Percentiles rank a stretch among this genome's conserved stretches.
phyloP scores from a whole-genome alignment of 2,329 filamentous ascomycete species.

The Phaeosphaeria sp. region DNA sequence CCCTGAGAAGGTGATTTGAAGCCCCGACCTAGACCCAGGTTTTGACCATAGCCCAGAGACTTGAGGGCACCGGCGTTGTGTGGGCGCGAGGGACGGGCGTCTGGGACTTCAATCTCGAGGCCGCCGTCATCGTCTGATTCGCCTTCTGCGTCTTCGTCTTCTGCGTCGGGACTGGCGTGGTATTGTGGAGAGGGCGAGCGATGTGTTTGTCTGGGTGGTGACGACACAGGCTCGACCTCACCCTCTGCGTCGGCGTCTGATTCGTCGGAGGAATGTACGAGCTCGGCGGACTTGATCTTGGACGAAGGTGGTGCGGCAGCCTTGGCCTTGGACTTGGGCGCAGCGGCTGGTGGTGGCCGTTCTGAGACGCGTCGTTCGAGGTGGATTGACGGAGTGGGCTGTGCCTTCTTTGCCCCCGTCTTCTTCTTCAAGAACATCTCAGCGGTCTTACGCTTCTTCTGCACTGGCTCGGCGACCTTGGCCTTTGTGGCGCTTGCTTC shows the following conservation, averaged over 20 bases:
- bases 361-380: constrained; percentile 46
- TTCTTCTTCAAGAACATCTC: constrained; percentile 10
- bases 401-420: constrained; percentile 26
- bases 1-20: constrained; percentile 41
- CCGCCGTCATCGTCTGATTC: constrained; percentile 34
- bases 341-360: constrained; percentile 10
- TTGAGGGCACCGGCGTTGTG: constrained; percentile 22
- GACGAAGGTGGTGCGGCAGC: constrained; percentile 26
- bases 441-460: constrained; percentile 39
- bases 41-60: constrained; percentile 33
- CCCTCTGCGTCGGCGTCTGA: constrained; percentile 30
- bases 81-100: constrained; percentile 25
- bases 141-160: constrained; percentile 28
- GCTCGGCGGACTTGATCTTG: constrained; percentile 43
- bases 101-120: constrained; percentile 44
- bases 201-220: constrained; percentile 10
- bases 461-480: constrained; percentile 20
- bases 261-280: constrained; percentile 40
- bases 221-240: constrained; percentile 18
- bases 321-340: constrained; percentile 25
- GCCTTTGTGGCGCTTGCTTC: constrained; percentile 10
- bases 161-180: constrained; percentile 12
- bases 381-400: constrained; percentile 36
- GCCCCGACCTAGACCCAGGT: constrained; percentile 31
- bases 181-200: constrained; percentile 24